Base-by-base conservation (phyloP, 164 flowering plant genomes). In the Vitis cinerea region DNA sequence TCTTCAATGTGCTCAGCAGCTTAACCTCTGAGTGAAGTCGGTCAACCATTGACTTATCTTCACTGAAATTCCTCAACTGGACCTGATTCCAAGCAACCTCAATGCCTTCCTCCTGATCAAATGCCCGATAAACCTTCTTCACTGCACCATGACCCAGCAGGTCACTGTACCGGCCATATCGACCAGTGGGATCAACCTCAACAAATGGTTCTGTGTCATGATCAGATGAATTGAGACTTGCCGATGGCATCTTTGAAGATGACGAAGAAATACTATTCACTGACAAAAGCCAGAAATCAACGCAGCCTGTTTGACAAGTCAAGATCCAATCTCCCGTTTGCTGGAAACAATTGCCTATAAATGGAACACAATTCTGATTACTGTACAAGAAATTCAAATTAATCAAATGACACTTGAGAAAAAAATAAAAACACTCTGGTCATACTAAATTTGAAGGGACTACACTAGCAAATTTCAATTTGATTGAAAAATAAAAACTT, bases 21-120 rank as follows among this genome's bases (percentile, higher is more conserved):
- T 74, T 53, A 47, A 87, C 84, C 71, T 90, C 93, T 0, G 88
- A 77, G 65, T 70, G 65, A 29, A 90, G 81, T n/a, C 91, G 72
- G 10, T 80, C 76, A 23, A 88, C 74, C 61, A 82, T 70, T 15
- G 72, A 55, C 2, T 77, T 76, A 69, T 89, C 90, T 4, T 80
- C 76, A 30, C 68, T 59, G 69, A 87, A 90, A 23, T 77, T 80
- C 59, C 76, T 63, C 50, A 92, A 77, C 14, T 64, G 54, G 6
- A 90, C 93, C 47, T 89, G 91, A 68, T 88, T 88, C 97, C 97
- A 92, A 0, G 97, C 97, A n/a, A 92, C 92, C 65, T 90, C 97
- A 67, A 77, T 86, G 2, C 93, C 97, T 77, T 90, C 95, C 65
- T 84, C 84, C 61, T 88, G 95, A 78, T 92, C 97, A 72, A 92